These are phyloP conservation scores for Cinnamomum micranthum DNA, from an alignment of 164 flowering plant genomes.

Conservation along the genomic window DNA sequence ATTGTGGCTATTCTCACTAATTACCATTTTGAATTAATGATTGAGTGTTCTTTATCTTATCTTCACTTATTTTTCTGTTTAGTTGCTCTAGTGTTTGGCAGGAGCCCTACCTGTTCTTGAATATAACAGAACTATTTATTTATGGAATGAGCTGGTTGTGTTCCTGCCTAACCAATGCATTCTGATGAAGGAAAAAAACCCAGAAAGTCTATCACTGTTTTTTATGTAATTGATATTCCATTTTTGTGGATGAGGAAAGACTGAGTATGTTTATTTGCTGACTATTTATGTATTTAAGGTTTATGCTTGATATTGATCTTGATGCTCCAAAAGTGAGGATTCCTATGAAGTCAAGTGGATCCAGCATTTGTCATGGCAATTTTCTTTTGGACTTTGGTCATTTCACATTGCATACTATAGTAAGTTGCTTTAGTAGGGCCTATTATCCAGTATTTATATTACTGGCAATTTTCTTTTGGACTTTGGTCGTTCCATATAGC, in stretches of 20 bases:
- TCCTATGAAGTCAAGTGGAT: slow-evolving; percentile 50
- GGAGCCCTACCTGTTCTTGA: too few relatives aligned
- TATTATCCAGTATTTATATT: too few relatives aligned
- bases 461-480: slow-evolving; percentile 75
- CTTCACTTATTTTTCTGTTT: too few relatives aligned
- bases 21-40: too few relatives aligned
- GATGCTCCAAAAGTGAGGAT: slow-evolving; percentile 97
- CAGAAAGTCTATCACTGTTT: not conserved
- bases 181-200: too few relatives aligned
- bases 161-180: too few relatives aligned
- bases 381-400: slow-evolving; percentile 96
- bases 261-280: not conserved
- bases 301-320: slow-evolving; percentile 92
- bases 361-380: slow-evolving; percentile 54
- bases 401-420: slow-evolving; percentile 84
- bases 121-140: too few relatives aligned
- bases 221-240: not conserved
- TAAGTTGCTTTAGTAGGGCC: slow-evolving; percentile 20
- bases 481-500: slow-evolving; percentile 91
- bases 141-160: too few relatives aligned
- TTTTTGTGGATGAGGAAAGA: too few relatives aligned
- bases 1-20: too few relatives aligned
- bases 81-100: too few relatives aligned
- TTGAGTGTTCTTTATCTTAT: too few relatives aligned
- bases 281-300: slow-evolving; percentile 37